These are phyloP conservation scores for Erucastrum elatum DNA, from an alignment of 345 rosid genomes.

Conservation along the genomic window DNA sequence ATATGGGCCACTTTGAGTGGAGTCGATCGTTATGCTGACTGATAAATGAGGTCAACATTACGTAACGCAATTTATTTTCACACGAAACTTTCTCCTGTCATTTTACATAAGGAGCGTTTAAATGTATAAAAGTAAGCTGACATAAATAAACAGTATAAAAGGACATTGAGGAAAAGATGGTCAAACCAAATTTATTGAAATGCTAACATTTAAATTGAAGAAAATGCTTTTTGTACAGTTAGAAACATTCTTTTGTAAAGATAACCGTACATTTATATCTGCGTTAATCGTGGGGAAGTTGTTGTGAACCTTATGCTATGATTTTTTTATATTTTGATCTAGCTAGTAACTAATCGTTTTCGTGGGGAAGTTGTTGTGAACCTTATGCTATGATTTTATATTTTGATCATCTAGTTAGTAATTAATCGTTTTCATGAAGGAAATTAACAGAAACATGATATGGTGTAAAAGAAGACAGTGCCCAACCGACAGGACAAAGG, in stretches of 20 bases:
- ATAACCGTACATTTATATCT: neutral
- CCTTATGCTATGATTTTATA: neutral
- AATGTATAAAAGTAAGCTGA: neutral
- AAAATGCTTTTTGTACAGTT: neutral
- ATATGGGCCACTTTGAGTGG: constrained; percentile 3
- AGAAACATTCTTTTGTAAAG: neutral
- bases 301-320: constrained; percentile 16
- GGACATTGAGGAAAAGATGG: constrained; percentile 3
- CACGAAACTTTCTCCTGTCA: constrained; percentile 22
- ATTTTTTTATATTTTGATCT: neutral
- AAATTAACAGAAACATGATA: constrained; percentile 12
- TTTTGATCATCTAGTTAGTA: neutral
- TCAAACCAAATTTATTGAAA: constrained; percentile 19
- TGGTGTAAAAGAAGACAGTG: constrained; percentile 9
- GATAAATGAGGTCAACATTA: constrained; percentile 17
- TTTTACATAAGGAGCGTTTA: constrained; percentile 3
- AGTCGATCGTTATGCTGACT: constrained; percentile 29
- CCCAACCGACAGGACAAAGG: constrained; percentile 39
- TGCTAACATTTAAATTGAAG: constrained; percentile 7
- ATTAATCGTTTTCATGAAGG: constrained; percentile 25
- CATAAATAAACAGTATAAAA: neutral
- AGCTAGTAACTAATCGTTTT: constrained; percentile 25
- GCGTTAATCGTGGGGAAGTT: constrained; percentile 35
- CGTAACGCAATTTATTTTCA: constrained; percentile 16
- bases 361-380: constrained; percentile 25